Evolutionary conservation across 2,329 filamentous ascomycete genomes (phyloP).

Genomic region (Aspergillus transmontanensis): DNA sequence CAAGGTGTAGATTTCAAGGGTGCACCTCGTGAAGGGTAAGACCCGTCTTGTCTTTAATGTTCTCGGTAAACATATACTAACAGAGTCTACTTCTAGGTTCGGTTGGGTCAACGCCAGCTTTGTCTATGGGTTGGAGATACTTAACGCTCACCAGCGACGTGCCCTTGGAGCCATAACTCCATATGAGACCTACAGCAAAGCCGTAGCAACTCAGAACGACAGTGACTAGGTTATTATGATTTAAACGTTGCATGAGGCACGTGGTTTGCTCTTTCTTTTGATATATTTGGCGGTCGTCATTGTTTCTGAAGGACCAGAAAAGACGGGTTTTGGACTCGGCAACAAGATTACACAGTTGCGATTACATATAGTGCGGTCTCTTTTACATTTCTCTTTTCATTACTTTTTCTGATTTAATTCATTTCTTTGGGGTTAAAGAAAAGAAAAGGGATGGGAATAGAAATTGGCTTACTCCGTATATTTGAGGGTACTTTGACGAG

Average conservation of each 20-base stretch:
- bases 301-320: not conserved
- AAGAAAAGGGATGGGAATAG: not conserved
- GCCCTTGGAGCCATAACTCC: conserved; percentile 85
- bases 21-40: conserved; percentile 92
- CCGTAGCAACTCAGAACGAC: conserved; percentile 46
- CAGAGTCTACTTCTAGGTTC: conserved; percentile 62
- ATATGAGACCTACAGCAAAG: conserved; percentile 79
- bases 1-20: conserved; percentile 95
- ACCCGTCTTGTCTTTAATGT: conserved; percentile 26
- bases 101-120: conserved; percentile 99
- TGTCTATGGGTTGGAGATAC: conserved; percentile 85
- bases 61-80: conserved; percentile 8
- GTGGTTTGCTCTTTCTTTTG: not conserved
- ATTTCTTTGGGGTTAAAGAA: not conserved
- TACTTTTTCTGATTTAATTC: not conserved
- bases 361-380: not conserved
- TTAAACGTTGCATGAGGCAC: not conserved
- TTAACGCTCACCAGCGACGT: conserved; percentile 85
- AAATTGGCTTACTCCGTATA: not conserved
- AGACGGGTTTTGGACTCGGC: not conserved
- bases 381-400: not conserved
- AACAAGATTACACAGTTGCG: not conserved
- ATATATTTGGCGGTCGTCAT: not conserved
- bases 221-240: not conserved
- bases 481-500: not conserved